Evolutionary conservation across 1,284 basidiomycete species (phyloP).

Genomic region (Puccinia coronata): DNA sequence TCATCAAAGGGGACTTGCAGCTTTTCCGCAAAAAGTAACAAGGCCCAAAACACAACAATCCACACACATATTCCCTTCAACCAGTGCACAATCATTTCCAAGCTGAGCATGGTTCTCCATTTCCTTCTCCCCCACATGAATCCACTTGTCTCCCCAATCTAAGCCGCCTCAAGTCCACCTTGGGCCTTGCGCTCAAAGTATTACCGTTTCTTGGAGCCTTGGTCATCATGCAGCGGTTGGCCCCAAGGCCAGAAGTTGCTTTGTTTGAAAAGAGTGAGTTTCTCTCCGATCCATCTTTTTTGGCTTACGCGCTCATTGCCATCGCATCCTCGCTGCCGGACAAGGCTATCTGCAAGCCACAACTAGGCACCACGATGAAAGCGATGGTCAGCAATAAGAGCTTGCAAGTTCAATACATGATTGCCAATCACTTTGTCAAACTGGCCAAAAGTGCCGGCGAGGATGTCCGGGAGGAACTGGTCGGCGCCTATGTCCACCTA

Average conservation of each 20-base stretch:
- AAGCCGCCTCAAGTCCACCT: no score
- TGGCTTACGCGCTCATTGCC: constrained; percentile 80
- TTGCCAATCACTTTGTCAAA: constrained; percentile 96
- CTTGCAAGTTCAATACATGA: constrained; percentile 99
- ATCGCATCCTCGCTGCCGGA: constrained; percentile 82
- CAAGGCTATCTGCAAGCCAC: constrained; percentile 78
- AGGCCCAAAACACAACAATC: no score
- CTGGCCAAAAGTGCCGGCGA: constrained; percentile 87
- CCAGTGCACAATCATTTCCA: no score
- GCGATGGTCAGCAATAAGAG: constrained; percentile 90
- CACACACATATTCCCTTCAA: no score
- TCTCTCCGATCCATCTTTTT: no score
- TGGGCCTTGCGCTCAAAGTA: no score
- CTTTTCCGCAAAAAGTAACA: no score
- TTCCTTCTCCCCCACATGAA: no score
- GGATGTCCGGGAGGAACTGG: constrained; percentile 90
- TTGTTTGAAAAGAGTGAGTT: constrained; percentile 46
- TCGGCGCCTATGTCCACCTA: constrained; percentile 86
- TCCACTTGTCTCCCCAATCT: no score
- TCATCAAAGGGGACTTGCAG: no score
- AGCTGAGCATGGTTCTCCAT: no score
- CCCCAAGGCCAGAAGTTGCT: constrained; percentile 5
- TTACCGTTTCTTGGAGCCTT: constrained; percentile 15
- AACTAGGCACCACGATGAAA: constrained; percentile 78
- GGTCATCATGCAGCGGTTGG: constrained; percentile 22